Base-by-base conservation (phyloP, 2,329 filamentous ascomycete genomes). In the Geosmithia morbida region DNA sequence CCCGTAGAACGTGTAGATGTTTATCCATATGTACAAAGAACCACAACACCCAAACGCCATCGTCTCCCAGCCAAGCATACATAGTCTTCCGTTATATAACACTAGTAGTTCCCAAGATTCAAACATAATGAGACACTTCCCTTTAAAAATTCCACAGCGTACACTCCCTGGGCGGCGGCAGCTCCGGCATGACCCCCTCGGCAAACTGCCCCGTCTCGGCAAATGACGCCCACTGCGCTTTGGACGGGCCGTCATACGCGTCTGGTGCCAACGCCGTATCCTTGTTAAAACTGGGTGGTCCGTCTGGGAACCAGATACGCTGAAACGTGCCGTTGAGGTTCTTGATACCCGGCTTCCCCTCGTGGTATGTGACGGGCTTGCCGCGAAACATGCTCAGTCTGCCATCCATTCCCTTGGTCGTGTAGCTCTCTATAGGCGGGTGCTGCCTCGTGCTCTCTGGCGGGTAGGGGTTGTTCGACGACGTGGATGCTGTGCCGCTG, bases 131-230 rank as follows among this genome's bases (percentile, higher is more conserved):
- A 16, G 18, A 18, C 8, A 17, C 3, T 16, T 18, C 16, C 5
- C 16, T 47, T 42, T 62, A 89, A 56, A 90, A 81, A 58, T 87
- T 78, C 75, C 83, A 90, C 26, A 67, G 63, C 53, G 79, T 81
- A 70, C 81, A 90, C 57, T 90, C 87, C 51, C 79, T 72, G 62
- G 81, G 81, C 0, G 89, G 89, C 18, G 89, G 86, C 43, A 87
- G 66, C 54, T 83, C 72, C 0, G 89, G 89, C 66, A 95, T 83
- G 7, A 80, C 56, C 0, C 81, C 83, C 37, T 79, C 78, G 41
- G 75, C 71, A 61, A 94, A 95, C 30, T 61, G 63, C 1, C 86
- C 86, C 18, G 75, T 76, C 52, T 77, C 69, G 43, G 72, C 67
- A 58, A 88, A 80, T 43, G 73, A 69, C 49, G 69, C 67, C 66